These are phyloP conservation scores for Epichloe uncinata DNA, from an alignment of 2,329 filamentous ascomycete genomes.

Conservation along the genomic window DNA sequence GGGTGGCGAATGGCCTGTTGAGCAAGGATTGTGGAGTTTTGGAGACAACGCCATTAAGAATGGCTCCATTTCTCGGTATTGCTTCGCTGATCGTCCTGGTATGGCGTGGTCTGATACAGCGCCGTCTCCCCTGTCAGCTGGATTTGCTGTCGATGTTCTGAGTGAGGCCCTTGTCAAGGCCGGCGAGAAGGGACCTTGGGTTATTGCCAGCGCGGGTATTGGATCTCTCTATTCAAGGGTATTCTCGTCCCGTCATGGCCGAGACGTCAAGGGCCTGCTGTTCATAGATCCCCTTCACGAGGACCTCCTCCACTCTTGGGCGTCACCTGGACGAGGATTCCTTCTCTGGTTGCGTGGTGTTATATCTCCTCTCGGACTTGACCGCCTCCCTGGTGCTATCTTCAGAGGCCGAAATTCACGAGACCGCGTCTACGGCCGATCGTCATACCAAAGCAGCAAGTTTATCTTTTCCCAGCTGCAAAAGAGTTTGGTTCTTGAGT, in stretches of 20 bases:
- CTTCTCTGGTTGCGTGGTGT: constrained; percentile 75
- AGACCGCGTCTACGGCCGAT: constrained; percentile 74
- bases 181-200: constrained; percentile 78
- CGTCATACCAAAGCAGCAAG: constrained; percentile 67
- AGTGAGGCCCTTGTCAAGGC: constrained; percentile 72
- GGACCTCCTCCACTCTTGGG: constrained; percentile 59
- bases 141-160: constrained; percentile 80
- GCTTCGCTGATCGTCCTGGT: constrained; percentile 89
- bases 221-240: constrained; percentile 84
- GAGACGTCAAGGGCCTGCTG: constrained; percentile 63
- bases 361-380: constrained; percentile 74
- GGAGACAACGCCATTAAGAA: constrained; percentile 64
- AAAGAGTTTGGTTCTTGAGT: constrained; percentile 77
- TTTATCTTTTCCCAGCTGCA: constrained; percentile 84
- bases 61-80: constrained; percentile 76
- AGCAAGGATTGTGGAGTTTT: constrained; percentile 67
- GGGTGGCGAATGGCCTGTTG: constrained; percentile 66
- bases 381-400: constrained; percentile 65
- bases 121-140: constrained; percentile 82
- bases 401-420: constrained; percentile 68
- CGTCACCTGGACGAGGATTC: constrained; percentile 59
- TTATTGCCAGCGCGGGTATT: constrained; percentile 74
- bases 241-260: constrained; percentile 71
- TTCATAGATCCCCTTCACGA: constrained; percentile 86
- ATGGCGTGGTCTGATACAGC: constrained; percentile 81